Evolutionary conservation across 2,329 filamentous ascomycete species (phyloP), one percentile per base, ranked within the genome.

Genomic region (Aspergillus sp.): DNA sequence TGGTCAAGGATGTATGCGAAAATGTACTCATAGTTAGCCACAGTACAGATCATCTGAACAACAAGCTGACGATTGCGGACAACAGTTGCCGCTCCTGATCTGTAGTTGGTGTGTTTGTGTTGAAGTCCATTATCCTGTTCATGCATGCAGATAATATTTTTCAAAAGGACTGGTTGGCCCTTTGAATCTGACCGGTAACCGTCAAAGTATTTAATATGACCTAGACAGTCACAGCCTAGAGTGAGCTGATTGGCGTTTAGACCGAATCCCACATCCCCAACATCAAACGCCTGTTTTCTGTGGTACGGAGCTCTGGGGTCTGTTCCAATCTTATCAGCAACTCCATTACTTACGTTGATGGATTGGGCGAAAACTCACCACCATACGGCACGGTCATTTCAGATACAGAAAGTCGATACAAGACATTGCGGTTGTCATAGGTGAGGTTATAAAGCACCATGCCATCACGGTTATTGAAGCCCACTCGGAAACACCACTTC

Each of bases 1-100:
- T 90, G 87, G 70, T 89, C 88, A 76, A 90, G 89, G 52, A 87
- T 83, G 73, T 87, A 90, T 3, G 87, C 86, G 39, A 90, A 80
- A 64, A 90, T 88, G 68, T 90, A 90, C 68, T 90, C 87, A 72
- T 90, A 90, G 73, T 90, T 90, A 11, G 85, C 81, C 4, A 90
- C 85, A 0, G 87, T 90, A 73, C 88, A 88, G 70, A 90, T 90
- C 65, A 83, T 84, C 68, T 90, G 87, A 6, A 90, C 69, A 1
- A 90, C 86, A 4, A 90, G 74, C 68, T 90, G 86, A 25, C 87
- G 80, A 61, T 83, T 85, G 19, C 87, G 82, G 17, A 83, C 82
- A 4, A 89, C 80, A 0, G 84, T 86, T 2, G 87, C 86, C 9
- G 85, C 79, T 0, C 82, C 83, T 5, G 86, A 88, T 9, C 87